Evolutionary conservation across 225 moss, liverwort and hornwort species (phyloP).

Genomic region (Bryum argenteum): DNA sequence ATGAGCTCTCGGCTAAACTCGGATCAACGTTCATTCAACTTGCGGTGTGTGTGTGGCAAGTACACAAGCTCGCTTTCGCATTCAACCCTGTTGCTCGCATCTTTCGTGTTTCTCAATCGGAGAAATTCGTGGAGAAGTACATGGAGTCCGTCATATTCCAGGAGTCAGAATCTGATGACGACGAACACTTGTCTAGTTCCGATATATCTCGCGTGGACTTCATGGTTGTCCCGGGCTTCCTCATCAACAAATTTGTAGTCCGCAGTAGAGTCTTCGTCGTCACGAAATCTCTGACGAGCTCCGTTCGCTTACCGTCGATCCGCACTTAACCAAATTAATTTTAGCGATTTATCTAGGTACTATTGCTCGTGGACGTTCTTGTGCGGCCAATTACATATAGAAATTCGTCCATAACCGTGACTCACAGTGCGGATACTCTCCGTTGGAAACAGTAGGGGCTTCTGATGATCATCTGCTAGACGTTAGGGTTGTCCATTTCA

Average conservation of each 20-base stretch:
- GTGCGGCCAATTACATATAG: constrained; percentile 1
- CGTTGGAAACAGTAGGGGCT: constrained; percentile 4
- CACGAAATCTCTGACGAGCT: constrained; percentile 33
- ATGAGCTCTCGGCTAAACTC: constrained; percentile 22
- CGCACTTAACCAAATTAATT: not conserved
- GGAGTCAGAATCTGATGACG: constrained; percentile 41
- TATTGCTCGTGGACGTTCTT: constrained; percentile 11
- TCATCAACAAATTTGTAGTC: constrained; percentile 37
- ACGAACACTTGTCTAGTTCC: constrained; percentile 30
- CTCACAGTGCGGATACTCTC: not conserved
- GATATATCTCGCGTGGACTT: constrained; percentile 38
- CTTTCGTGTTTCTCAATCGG: constrained; percentile 39
- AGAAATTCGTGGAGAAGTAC: constrained; percentile 39
- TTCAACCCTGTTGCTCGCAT: constrained; percentile 46
- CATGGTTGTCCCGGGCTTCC: constrained; percentile 56
- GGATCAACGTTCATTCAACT: constrained; percentile 42
- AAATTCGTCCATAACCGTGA: not conserved
- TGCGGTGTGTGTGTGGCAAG: constrained; percentile 48
- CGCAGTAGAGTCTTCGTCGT: constrained; percentile 45
- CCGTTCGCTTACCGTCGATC: constrained; percentile 31
- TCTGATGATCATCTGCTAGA: not conserved
- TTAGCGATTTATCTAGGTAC: constrained; percentile 10
- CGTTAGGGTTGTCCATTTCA: not conserved
- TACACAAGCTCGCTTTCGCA: constrained; percentile 51
- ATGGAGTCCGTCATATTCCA: constrained; percentile 50